phyloP scores from a whole-genome alignment of 805 yeast genomes.

The Candida dajiaensis region DNA sequence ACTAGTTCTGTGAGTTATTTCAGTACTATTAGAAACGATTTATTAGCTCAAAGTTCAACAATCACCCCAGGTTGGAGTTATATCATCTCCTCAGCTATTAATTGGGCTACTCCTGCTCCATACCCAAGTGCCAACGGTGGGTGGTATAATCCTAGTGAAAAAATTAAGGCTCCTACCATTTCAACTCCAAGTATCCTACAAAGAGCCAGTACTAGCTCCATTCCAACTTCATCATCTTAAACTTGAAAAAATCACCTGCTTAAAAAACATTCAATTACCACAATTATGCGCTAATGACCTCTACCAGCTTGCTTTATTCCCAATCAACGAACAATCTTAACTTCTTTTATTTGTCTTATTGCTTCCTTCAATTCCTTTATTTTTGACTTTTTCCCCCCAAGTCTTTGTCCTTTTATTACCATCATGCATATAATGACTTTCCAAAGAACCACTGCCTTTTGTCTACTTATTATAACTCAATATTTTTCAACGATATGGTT shows the following conservation, averaged over 20 bases:
- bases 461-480: neutral
- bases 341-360: neutral
- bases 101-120: constrained; percentile 68
- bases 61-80: constrained; percentile 83
- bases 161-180: constrained; percentile 17
- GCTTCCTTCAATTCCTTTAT: too few species aligned
- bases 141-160: constrained; percentile 57
- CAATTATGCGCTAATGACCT: neutral
- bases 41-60: constrained; percentile 47
- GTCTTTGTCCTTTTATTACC: neutral
- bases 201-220: neutral
- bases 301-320: neutral
- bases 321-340: neutral
- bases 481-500: neutral
- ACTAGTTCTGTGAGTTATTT: constrained; percentile 64
- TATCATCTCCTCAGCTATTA: constrained; percentile 52
- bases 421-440: neutral
- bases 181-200: neutral
- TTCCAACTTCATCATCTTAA: neutral
- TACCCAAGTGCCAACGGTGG: constrained; percentile 56
- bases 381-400: too few species aligned
- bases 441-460: neutral
- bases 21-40: constrained; percentile 31
- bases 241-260: neutral
- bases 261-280: too few species aligned